Conservation (phyloP, 2,329 filamentous ascomycete genomes). For the Aspergillus sojae region DNA sequence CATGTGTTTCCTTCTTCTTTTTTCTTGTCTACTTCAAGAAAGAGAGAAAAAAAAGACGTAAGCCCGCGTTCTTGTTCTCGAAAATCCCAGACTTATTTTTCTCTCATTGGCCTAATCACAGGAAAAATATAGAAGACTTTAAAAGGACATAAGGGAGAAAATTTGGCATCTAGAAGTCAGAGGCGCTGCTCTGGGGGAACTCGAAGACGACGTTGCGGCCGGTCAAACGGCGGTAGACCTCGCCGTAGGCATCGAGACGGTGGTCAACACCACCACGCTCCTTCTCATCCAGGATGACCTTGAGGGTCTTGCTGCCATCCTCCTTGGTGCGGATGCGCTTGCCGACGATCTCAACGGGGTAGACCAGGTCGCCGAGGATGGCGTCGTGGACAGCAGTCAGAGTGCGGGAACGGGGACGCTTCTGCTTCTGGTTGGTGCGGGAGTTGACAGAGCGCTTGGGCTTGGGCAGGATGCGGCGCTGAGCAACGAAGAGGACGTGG, state of each 20-base stretch:
- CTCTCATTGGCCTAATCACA: constrained; percentile 13
- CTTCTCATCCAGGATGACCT: constrained; percentile 99
- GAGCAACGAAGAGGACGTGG: constrained; percentile 98
- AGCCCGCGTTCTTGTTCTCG: neutral
- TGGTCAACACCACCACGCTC: constrained; percentile 99
- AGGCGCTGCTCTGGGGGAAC: constrained; percentile 82
- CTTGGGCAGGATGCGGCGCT: constrained; percentile 96
- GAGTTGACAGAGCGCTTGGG: constrained; percentile 98
- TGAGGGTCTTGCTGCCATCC: constrained; percentile 97
- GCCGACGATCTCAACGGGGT: constrained; percentile 99
- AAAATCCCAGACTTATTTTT: constrained; percentile 14
- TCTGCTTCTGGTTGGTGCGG: constrained; percentile 96
- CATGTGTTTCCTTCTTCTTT: neutral
- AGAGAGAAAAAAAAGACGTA: constrained; percentile 12
- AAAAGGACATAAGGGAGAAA: constrained; percentile 28
- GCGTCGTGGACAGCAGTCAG: constrained; percentile 98
- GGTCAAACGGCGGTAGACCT: constrained; percentile 98
- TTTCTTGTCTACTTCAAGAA: constrained; percentile 4
- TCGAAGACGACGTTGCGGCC: constrained; percentile 97
- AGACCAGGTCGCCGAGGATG: constrained; percentile 97
- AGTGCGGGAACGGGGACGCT: constrained; percentile 96
- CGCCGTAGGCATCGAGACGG: constrained; percentile 98
- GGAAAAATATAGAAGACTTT: constrained; percentile 12
- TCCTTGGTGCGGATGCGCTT: constrained; percentile 99
- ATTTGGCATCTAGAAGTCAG: constrained; percentile 72